These are phyloP conservation scores for Mortierella antarctica DNA, from an alignment of 192 early-diverging fungal species.

Conservation along the genomic window DNA sequence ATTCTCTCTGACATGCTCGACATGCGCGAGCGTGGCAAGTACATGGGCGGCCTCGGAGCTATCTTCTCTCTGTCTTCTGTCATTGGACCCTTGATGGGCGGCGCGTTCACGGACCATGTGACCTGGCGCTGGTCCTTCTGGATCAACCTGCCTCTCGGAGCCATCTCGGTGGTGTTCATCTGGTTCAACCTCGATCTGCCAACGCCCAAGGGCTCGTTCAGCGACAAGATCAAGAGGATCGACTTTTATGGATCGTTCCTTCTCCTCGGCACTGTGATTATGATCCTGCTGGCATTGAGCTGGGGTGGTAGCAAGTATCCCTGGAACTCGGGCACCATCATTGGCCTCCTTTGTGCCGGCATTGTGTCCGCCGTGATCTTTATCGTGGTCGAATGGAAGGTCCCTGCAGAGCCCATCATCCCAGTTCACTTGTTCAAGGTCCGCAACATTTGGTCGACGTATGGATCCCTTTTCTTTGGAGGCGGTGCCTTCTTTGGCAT, in stretches of 20 bases:
- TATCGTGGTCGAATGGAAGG: slow-evolving; percentile 68
- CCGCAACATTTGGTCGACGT: slow-evolving; percentile 54
- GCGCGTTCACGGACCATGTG: slow-evolving; percentile 69
- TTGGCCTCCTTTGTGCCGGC: slow-evolving; percentile 70
- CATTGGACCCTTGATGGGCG: slow-evolving; percentile 72
- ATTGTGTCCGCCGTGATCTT: slow-evolving; percentile 63
- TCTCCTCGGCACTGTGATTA: slow-evolving; percentile 57
- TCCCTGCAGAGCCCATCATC: slow-evolving; percentile 77
- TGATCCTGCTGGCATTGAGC: slow-evolving; percentile 66
- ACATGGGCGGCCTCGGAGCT: slow-evolving; percentile 66
- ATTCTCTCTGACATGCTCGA: slow-evolving; percentile 77
- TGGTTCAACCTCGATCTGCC: slow-evolving; percentile 61
- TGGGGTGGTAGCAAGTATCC: slow-evolving; percentile 71
- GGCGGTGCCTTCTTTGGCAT: slow-evolving; percentile 58
- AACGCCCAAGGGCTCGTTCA: slow-evolving; percentile 49
- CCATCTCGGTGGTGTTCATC: slow-evolving; percentile 47
- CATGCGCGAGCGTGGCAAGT: slow-evolving; percentile 71
- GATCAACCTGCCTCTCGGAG: slow-evolving; percentile 58
- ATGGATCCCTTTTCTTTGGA: slow-evolving; percentile 42
- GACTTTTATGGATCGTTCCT: slow-evolving; percentile 69
- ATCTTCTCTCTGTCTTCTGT: slow-evolving; percentile 69
- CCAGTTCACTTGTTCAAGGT: slow-evolving; percentile 68
- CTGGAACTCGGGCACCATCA: slow-evolving; percentile 65
- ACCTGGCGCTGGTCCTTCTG: slow-evolving; percentile 81
- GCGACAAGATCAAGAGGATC: slow-evolving; percentile 65